phyloP scores from a whole-genome alignment of 2,329 filamentous ascomycete species.

The Colletotrichum euphorbiae region DNA sequence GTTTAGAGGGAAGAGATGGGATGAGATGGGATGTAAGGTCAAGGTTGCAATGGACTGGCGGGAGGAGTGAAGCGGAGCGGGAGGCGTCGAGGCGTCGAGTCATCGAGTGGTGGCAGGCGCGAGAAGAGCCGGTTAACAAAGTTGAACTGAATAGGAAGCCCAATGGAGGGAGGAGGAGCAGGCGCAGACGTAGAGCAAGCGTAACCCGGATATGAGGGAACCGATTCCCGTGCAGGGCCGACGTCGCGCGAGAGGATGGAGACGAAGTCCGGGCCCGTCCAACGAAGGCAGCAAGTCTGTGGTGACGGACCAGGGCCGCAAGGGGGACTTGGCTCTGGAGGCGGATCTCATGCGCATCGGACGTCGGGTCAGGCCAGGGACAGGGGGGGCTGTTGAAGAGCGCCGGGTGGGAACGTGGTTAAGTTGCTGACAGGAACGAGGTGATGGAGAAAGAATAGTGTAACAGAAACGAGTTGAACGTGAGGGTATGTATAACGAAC shows the following conservation, averaged over 20 bases:
- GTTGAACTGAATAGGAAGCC: constrained; percentile 37
- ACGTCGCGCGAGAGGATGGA: constrained; percentile 32
- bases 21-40: constrained; percentile 32
- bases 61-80: constrained; percentile 29
- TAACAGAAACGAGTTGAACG: constrained; percentile 29
- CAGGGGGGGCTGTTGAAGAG: constrained; percentile 29
- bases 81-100: constrained; percentile 37
- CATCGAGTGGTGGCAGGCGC: constrained; percentile 35
- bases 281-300: constrained; percentile 30
- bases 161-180: constrained; percentile 10
- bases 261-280: constrained; percentile 30
- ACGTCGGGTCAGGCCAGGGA: constrained; percentile 36
- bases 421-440: constrained; percentile 27
- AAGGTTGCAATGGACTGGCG: constrained; percentile 30
- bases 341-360: constrained; percentile 38
- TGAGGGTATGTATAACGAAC: constrained; percentile 10
- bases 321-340: constrained; percentile 37
- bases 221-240: constrained; percentile 31
- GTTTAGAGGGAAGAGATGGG: constrained; percentile 7
- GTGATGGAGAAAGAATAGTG: constrained; percentile 36
- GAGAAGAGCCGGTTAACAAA: constrained; percentile 36
- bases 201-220: constrained; percentile 28
- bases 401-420: constrained; percentile 30
- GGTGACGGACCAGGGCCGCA: constrained; percentile 27
- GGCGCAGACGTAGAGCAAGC: not conserved